Conservation (phyloP, 208 protist species). For the Leishmania aethiopica region DNA sequence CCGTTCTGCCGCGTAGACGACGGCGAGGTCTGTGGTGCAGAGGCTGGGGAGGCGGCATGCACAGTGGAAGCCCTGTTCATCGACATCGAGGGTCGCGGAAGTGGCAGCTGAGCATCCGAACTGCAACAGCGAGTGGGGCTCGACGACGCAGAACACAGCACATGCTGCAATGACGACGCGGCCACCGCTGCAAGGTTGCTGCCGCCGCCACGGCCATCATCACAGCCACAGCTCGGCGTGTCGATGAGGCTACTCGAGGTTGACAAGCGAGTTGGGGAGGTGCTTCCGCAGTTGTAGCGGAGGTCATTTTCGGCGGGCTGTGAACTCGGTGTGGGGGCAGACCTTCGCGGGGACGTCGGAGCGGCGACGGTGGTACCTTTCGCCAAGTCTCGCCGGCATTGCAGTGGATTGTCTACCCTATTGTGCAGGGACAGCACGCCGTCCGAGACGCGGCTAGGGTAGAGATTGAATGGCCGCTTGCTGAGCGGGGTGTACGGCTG, state of each 20-base stretch:
- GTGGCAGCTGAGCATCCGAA: neutral
- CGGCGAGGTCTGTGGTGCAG: conserved; percentile 2
- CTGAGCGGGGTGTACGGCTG: conserved; percentile 19
- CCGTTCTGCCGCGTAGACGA: neutral
- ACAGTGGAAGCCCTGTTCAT: neutral
- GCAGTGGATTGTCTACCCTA: neutral
- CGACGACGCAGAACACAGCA: neutral
- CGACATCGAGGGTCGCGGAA: neutral
- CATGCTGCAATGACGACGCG: neutral
- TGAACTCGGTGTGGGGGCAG: neutral
- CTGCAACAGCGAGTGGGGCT: neutral
- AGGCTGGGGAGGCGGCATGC: neutral
- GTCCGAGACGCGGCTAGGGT: neutral
- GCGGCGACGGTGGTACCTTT: neutral
- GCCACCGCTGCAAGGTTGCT: conserved; percentile 10
- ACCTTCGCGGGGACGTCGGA: neutral
- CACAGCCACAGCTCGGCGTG: neutral
- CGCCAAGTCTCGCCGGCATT: neutral
- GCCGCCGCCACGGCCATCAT: neutral
- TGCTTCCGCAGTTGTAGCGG: conserved; percentile 5
- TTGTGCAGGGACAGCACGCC: neutral
- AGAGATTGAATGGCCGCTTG: conserved; percentile 14
- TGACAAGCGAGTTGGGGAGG: conserved; percentile 12
- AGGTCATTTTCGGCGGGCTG: neutral
- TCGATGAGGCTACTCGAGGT: conserved; percentile 7